Conservation (phyloP, 2,329 filamentous ascomycete genomes). For the Phyllosticta ampelicida region DNA sequence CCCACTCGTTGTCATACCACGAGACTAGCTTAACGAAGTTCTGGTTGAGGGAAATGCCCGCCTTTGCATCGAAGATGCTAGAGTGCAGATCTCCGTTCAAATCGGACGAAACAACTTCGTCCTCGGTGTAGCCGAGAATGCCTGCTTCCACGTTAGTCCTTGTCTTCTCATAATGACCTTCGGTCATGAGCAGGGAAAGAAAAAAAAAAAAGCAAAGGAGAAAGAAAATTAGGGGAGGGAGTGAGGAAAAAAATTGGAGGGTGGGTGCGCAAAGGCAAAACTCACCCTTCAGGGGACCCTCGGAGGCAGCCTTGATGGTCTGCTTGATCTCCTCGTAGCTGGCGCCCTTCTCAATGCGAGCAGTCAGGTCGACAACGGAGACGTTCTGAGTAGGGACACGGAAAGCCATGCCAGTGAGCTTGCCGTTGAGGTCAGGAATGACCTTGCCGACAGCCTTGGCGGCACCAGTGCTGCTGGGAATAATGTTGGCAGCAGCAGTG, state of each 20-base stretch:
- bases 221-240: too few species aligned
- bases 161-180: conserved; percentile 17
- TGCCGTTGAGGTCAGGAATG: conserved; percentile 95
- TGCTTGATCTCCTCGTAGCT: conserved; percentile 87
- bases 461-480: conserved; percentile 96
- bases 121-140: conserved; percentile 90
- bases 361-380: conserved; percentile 95
- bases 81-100: conserved; percentile 86
- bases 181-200: too few species aligned
- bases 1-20: conserved; percentile 98
- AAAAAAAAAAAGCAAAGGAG: neutral
- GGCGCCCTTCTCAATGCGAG: conserved; percentile 83
- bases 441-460: conserved; percentile 99
- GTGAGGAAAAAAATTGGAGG: too few species aligned
- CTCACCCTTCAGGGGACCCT: conserved; percentile 77
- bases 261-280: too few species aligned
- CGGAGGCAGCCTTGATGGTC: conserved; percentile 71
- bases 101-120: conserved; percentile 90
- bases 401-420: conserved; percentile 99
- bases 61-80: conserved; percentile 99
- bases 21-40: conserved; percentile 98
- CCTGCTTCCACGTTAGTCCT: conserved; percentile 37
- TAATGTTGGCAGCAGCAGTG: conserved; percentile 99
- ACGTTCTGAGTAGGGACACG: conserved; percentile 98
- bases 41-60: conserved; percentile 94